Evolutionary conservation across 108 stramenopile genomes (phyloP).

Genomic region (Nannochloropsis gaditana): DNA sequence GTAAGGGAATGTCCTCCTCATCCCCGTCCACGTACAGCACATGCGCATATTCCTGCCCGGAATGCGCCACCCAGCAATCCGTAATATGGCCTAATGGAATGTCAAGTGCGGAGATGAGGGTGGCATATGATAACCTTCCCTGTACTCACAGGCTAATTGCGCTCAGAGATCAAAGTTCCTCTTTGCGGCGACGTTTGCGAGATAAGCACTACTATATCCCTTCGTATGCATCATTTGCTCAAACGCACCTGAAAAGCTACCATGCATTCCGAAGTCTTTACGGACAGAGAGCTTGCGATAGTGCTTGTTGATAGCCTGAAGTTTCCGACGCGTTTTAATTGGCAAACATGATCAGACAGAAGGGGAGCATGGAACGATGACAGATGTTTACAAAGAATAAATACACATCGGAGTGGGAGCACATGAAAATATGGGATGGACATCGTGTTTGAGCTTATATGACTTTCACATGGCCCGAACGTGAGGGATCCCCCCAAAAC

Average conservation of each 20-base stretch:
- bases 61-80: neutral
- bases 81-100: neutral
- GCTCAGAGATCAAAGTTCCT: neutral
- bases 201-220: neutral
- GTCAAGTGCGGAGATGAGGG: neutral
- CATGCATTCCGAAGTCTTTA: neutral
- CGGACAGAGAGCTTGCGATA: neutral
- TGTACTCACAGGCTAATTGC: too few relatives aligned
- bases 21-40: neutral
- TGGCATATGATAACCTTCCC: neutral
- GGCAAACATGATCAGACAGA: too few relatives aligned
- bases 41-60: neutral
- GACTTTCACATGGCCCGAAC: too few relatives aligned
- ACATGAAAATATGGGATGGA: too few relatives aligned
- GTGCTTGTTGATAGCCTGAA: slow-evolving; percentile 2
- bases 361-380: too few relatives aligned
- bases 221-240: neutral
- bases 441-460: too few relatives aligned
- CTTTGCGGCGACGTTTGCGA: neutral
- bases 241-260: neutral
- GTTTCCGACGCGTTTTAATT: too few relatives aligned
- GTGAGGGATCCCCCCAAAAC: too few relatives aligned
- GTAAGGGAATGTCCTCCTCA: neutral
- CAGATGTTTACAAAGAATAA: too few relatives aligned
- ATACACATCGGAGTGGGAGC: too few relatives aligned